These are phyloP conservation scores for Phytophthora ohioensis DNA, from an alignment of 352 stramenopile genomes.

Conservation along the genomic window DNA sequence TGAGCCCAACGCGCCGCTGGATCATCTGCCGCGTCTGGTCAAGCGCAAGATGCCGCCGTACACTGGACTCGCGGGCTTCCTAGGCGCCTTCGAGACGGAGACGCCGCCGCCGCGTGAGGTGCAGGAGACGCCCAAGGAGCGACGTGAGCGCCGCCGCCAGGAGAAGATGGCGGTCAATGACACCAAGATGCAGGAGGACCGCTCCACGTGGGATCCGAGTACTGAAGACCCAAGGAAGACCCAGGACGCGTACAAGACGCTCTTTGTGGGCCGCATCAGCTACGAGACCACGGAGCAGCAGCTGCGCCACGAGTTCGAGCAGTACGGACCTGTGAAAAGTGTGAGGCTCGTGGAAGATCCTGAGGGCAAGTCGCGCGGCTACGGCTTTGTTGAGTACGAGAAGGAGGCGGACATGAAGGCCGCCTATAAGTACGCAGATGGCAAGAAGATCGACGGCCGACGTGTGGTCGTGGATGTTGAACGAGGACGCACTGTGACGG, in stretches of 20 bases:
- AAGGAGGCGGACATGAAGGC: conserved; percentile 97
- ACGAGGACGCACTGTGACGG: conserved; percentile 95
- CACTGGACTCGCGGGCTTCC: conserved; percentile 57
- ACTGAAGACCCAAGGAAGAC: conserved; percentile 73
- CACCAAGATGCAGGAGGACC: conserved; percentile 68
- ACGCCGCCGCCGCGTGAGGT: conserved; percentile 63
- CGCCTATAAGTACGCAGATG: conserved; percentile 95
- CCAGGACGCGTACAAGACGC: conserved; percentile 96
- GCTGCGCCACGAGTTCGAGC: conserved; percentile 96
- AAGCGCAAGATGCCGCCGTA: conserved; percentile 92
- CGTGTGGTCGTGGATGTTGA: conserved; percentile 98
- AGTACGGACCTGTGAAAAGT: conserved; percentile 93
- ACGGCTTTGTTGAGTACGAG: conserved; percentile 99
- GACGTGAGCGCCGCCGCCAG: conserved; percentile 61
- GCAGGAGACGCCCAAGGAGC: conserved; percentile 83
- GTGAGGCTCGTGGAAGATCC: conserved; percentile 90
- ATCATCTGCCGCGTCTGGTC: conserved; percentile 72
- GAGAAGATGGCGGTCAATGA: conserved; percentile 74
- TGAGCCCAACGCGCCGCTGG: conserved; percentile 79
- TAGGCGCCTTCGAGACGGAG: conserved; percentile 66
- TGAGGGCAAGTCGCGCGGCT: conserved; percentile 94
- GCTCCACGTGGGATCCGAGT: conserved; percentile 79
- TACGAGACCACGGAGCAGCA: conserved; percentile 99
- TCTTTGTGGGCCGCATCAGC: conserved; percentile 97
- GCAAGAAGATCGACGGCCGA: conserved; percentile 97